Conservation (phyloP, 495 filamentous ascomycete species). For the Emericellopsis terricola region DNA sequence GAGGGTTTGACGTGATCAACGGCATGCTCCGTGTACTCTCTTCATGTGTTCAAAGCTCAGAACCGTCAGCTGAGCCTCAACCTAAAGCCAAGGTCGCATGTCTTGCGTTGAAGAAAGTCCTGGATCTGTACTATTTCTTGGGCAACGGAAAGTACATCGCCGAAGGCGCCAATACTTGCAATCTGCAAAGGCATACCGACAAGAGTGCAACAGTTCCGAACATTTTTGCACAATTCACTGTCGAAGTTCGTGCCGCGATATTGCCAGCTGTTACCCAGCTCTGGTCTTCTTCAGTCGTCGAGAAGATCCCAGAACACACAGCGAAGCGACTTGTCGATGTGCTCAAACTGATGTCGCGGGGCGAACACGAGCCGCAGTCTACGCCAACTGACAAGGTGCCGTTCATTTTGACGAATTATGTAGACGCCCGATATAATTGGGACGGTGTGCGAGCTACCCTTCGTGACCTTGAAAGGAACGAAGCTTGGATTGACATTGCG, state of each 20-base stretch:
- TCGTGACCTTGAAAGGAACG: conserved; percentile 16
- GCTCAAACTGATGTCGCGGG: conserved; percentile 58
- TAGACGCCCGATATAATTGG: too few species aligned
- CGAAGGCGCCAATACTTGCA: conserved; percentile 50
- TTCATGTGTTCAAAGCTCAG: conserved; percentile 33
- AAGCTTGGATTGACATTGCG: conserved; percentile 33
- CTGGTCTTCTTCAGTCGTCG: conserved; percentile 69
- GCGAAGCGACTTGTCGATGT: conserved; percentile 72
- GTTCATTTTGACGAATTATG: conserved; percentile 7
- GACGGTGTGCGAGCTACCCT: neutral
- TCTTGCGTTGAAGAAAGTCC: conserved; percentile 61
- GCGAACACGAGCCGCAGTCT: conserved; percentile 55
- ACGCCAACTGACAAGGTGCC: conserved; percentile 31
- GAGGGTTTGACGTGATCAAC: conserved; percentile 58
- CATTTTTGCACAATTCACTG: conserved; percentile 56
- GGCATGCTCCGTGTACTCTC: conserved; percentile 57
- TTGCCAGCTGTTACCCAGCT: conserved; percentile 60
- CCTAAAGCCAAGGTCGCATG: conserved; percentile 20
- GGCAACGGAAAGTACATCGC: conserved; percentile 57
- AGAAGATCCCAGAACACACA: conserved; percentile 55
- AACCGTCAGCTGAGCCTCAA: conserved; percentile 13
- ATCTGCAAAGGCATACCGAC: conserved; percentile 34
- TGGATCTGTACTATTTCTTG: conserved; percentile 62
- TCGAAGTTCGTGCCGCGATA: conserved; percentile 71
- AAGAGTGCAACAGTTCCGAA: conserved; percentile 49